A percentile compares a stretch with the other conserved stretches of the same genome.
Evolutionary conservation across 2,329 filamentous ascomycete genomes (phyloP).

Genomic region (Beauveria sp.): DNA sequence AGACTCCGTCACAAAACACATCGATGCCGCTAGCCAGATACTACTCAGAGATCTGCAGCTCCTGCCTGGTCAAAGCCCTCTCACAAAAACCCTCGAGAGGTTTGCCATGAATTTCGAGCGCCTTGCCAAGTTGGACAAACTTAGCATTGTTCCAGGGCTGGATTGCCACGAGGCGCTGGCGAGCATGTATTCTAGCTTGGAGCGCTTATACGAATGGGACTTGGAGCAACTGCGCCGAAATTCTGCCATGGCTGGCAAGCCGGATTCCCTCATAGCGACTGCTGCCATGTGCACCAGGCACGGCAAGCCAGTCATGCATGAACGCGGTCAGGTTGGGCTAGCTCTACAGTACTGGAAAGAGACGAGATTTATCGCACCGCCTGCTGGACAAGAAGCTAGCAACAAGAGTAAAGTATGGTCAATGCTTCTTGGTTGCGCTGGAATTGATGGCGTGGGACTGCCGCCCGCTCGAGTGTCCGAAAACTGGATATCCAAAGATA

Average conservation of each 20-base stretch:
- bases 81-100: conserved; percentile 62
- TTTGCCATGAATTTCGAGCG: conserved; percentile 67
- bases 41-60: conserved; percentile 58
- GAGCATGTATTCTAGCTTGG: conserved; percentile 63
- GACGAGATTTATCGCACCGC: conserved; percentile 37
- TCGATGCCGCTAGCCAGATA: conserved; percentile 55
- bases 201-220: conserved; percentile 65
- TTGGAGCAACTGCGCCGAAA: conserved; percentile 48
- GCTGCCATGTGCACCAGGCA: conserved; percentile 61
- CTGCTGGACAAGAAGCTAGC: conserved; percentile 27
- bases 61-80: conserved; percentile 48
- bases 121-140: conserved; percentile 60
- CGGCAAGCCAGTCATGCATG: conserved; percentile 65
- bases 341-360: conserved; percentile 73
- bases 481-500: conserved; percentile 61
- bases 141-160: conserved; percentile 60
- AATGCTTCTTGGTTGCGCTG: conserved; percentile 58
- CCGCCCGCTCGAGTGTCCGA: conserved; percentile 62
- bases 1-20: conserved; percentile 51
- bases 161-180: conserved; percentile 73
- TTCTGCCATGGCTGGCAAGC: conserved; percentile 33
- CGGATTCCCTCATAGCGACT: conserved; percentile 43
- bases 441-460: conserved; percentile 38
- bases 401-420: conserved; percentile 52
- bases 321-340: conserved; percentile 57